Evolutionary conservation across 2,329 filamentous ascomycete species (phyloP).

Genomic region (Calonectria hongkongensis): DNA sequence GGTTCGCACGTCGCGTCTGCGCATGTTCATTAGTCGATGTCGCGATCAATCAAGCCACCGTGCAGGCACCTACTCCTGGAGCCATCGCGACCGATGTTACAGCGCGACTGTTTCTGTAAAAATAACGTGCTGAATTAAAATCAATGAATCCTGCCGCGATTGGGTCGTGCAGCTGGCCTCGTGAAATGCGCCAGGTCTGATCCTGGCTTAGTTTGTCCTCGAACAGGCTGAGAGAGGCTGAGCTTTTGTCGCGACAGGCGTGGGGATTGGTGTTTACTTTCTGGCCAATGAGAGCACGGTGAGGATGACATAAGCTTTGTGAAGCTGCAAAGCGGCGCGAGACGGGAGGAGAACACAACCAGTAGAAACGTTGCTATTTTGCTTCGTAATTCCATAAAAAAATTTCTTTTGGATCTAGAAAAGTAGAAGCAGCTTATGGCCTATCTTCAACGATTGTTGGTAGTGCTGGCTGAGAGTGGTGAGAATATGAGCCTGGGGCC

Average conservation of each 20-base stretch:
- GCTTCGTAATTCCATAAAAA: neutral
- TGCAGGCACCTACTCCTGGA: slow-evolving; percentile 60
- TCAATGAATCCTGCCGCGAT: slow-evolving; percentile 24
- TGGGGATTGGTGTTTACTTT: slow-evolving; percentile 34
- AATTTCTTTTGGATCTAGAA: neutral
- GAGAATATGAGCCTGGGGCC: neutral
- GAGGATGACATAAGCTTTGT: slow-evolving; percentile 52
- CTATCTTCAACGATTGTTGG: neutral
- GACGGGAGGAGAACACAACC: slow-evolving; percentile 1
- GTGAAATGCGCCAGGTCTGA: slow-evolving; percentile 36
- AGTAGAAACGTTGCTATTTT: slow-evolving; percentile 1
- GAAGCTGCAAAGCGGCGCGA: neutral
- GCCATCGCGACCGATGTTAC: slow-evolving; percentile 59
- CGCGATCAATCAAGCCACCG: slow-evolving; percentile 27
- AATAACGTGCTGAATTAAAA: slow-evolving; percentile 9
- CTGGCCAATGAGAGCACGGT: slow-evolving; percentile 49
- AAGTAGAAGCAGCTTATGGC: too few relatives aligned
- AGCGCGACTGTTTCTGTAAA: slow-evolving; percentile 24
- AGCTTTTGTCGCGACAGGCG: slow-evolving; percentile 51
- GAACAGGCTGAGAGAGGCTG: slow-evolving; percentile 50
- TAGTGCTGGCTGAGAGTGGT: neutral
- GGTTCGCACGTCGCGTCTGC: slow-evolving; percentile 74
- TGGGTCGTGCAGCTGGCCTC: slow-evolving; percentile 38
- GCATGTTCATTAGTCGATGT: slow-evolving; percentile 48
- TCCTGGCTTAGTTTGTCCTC: slow-evolving; percentile 40